These are phyloP conservation scores for Starmera amethionina DNA, from an alignment of 805 yeast genomes.

Conservation along the genomic window DNA sequence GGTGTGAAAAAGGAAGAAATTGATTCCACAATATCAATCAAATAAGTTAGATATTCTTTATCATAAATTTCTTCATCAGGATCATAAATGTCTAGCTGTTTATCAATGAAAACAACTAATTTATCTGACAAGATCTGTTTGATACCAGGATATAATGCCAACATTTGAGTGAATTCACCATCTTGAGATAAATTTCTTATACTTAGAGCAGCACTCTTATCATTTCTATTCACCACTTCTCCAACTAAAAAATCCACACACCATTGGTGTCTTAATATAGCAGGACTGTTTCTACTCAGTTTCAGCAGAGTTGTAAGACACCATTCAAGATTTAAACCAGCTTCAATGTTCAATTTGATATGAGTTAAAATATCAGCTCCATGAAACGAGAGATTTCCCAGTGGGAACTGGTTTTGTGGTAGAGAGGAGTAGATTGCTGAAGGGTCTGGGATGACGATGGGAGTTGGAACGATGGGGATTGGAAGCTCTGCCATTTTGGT, in stretches of 20 bases:
- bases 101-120: constrained; percentile 23
- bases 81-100: constrained; percentile 17
- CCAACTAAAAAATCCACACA: constrained; percentile 14
- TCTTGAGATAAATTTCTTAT: constrained; percentile 81
- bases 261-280: constrained; percentile 13
- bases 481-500: not conserved
- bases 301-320: constrained; percentile 13
- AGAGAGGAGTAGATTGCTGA: constrained; percentile 7
- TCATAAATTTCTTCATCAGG: constrained; percentile 18
- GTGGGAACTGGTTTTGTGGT: constrained; percentile 6
- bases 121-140: constrained; percentile 34
- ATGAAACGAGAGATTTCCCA: not conserved
- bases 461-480: constrained; percentile 7
- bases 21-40: constrained; percentile 75
- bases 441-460: constrained; percentile 3
- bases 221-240: constrained; percentile 7
- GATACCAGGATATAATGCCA: constrained; percentile 46
- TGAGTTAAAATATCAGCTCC: constrained; percentile 16
- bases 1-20: constrained; percentile 77
- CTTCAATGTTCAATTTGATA: constrained; percentile 13
- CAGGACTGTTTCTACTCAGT: constrained; percentile 14
- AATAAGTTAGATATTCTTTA: constrained; percentile 55
- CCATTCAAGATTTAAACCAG: constrained; percentile 17
- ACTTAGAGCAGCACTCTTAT: constrained; percentile 30
- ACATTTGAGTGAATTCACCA: constrained; percentile 66